A percentile compares a stretch with the other conserved stretches of the same genome.
These are phyloP conservation scores for Rhizopus stolonifer DNA, from an alignment of 371 early-diverging fungal genomes.

Conservation along the genomic window DNA sequence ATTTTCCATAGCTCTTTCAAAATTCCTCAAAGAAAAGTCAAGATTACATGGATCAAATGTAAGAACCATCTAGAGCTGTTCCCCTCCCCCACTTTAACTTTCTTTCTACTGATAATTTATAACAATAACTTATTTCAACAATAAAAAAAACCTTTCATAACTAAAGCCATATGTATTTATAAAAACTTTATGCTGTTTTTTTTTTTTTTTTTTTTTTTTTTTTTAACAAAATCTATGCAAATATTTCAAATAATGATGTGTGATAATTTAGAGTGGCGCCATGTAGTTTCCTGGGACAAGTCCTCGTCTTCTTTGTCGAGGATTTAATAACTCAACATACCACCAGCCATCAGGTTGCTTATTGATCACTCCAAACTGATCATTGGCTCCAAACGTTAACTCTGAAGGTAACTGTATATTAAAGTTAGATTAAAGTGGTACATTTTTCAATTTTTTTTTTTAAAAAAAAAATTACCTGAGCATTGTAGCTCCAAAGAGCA, in stretches of 20 bases:
- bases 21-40: conserved; percentile 10
- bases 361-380: conserved; percentile 27
- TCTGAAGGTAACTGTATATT: conserved; percentile 23
- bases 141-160: too few relatives aligned
- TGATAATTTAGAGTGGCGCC: conserved; percentile 16
- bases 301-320: conserved; percentile 21
- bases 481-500: conserved; percentile 23
- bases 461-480: conserved; percentile 22
- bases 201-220: too few relatives aligned
- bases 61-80: too few relatives aligned
- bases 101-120: too few relatives aligned
- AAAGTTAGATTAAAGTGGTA: too few relatives aligned
- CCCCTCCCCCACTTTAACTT: too few relatives aligned
- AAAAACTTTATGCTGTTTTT: too few relatives aligned
- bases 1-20: conserved; percentile 1
- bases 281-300: conserved; percentile 38
- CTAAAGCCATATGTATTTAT: too few relatives aligned
- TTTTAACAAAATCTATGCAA: too few relatives aligned
- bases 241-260: too few relatives aligned
- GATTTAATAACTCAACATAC: conserved; percentile 29
- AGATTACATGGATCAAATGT: conserved; percentile 5
- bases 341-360: conserved; percentile 40
- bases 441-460: neutral
- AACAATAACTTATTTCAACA: too few relatives aligned
- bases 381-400: conserved; percentile 26